A percentile compares a stretch with the other conserved stretches of the same genome.
Conservation (phyloP, 345 rosid genomes). For the Populus euphratica region DNA sequence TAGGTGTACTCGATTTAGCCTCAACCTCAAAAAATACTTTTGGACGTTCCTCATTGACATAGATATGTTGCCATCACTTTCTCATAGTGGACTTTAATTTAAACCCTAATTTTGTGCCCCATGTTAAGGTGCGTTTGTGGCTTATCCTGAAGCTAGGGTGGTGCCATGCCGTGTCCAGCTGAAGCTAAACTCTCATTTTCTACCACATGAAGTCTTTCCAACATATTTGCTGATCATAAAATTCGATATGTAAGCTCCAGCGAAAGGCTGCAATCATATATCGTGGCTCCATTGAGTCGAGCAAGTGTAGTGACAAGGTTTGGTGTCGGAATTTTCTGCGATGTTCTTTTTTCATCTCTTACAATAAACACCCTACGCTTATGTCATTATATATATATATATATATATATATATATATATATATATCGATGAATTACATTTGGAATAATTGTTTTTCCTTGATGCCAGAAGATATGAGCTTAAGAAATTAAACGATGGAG, state of each 20-base stretch:
- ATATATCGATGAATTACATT: no score
- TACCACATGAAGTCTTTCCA: not conserved
- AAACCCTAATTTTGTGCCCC: not conserved
- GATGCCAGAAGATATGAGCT: no score
- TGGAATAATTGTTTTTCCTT: no score
- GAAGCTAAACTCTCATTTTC: not conserved
- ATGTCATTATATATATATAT: not conserved
- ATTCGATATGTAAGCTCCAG: not conserved
- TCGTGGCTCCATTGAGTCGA: not conserved
- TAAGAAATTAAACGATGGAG: no score
- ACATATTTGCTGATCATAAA: no score
- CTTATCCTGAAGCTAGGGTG: not conserved
- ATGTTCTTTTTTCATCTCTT: not conserved
- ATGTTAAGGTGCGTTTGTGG: not conserved
- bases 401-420: no score
- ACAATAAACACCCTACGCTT: no score
- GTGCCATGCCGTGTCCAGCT: no score
- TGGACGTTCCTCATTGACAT: not conserved
- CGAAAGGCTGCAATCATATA: not conserved
- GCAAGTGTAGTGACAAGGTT: not conserved
- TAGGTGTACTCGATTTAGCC: no score
- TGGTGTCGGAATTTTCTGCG: not conserved
- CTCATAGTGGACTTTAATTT: not conserved
- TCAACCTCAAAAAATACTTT: no score
- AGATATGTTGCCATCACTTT: not conserved